These are phyloP conservation scores for Exserohilum rostratum DNA, from an alignment of 2,329 filamentous ascomycete genomes.

Conservation along the genomic window DNA sequence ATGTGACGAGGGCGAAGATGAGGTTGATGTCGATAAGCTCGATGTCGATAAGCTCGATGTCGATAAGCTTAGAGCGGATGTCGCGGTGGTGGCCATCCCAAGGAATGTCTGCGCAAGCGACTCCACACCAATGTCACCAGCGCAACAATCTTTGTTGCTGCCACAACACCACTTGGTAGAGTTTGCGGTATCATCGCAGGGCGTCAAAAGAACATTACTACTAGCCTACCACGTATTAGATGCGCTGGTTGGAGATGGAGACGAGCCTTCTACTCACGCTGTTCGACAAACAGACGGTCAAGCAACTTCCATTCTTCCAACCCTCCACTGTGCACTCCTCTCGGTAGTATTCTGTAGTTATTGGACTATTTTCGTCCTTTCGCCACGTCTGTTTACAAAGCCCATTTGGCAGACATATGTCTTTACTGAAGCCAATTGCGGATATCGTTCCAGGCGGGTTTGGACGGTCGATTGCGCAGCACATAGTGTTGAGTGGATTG, in stretches of 20 bases:
- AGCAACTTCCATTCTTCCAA: background rate
- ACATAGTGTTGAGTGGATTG: background rate
- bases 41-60: background rate
- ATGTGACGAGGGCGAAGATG: background rate
- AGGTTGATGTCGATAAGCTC: background rate
- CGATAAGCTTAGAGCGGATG: background rate
- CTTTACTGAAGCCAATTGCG: background rate
- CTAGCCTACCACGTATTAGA: background rate
- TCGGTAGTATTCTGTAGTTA: background rate
- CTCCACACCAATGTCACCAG: background rate
- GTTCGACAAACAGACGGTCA: background rate
- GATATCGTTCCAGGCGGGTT: background rate
- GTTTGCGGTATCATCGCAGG: background rate
- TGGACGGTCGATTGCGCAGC: background rate
- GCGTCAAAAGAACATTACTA: background rate
- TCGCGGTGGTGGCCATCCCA: background rate
- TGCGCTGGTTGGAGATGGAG: background rate
- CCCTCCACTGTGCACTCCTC: background rate
- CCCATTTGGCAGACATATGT: background rate
- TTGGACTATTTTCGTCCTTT: background rate
- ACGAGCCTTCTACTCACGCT: background rate
- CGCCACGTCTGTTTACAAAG: background rate
- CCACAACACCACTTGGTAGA: background rate
- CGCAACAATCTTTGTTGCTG: background rate
- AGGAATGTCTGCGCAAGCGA: background rate